Conservation (phyloP, 2,329 filamentous ascomycete species). For the Curvularia eragrostidis region DNA sequence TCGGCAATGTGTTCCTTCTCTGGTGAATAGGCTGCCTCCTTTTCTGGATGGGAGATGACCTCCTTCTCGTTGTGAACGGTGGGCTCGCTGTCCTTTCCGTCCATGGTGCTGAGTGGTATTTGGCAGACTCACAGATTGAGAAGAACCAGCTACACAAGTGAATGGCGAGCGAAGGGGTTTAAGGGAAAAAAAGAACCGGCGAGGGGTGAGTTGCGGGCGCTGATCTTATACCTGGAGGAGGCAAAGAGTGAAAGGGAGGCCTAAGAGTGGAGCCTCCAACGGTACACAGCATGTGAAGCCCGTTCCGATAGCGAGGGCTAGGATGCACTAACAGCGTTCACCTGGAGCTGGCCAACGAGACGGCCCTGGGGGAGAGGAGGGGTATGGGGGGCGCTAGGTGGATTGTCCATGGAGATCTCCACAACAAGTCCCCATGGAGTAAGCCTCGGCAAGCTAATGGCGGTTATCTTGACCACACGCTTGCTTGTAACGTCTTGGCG, state of each 20-base stretch:
- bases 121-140: background rate
- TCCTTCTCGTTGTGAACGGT: conserved; percentile 1
- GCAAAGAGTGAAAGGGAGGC: conserved; percentile 13
- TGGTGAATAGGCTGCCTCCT: conserved; percentile 6
- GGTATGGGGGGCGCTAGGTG: conserved; percentile 10
- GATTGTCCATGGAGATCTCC: conserved; percentile 14
- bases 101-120: conserved; percentile 7
- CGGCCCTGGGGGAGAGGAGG: conserved; percentile 7
- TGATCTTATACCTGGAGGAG: conserved; percentile 14
- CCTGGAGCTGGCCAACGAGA: conserved; percentile 8
- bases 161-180: conserved; percentile 1
- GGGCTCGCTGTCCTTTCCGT: conserved; percentile 11
- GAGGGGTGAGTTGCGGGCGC: conserved; percentile 6
- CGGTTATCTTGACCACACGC: conserved; percentile 13
- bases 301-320: background rate
- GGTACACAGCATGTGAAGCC: conserved; percentile 14
- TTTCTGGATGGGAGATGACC: conserved; percentile 7
- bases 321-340: background rate
- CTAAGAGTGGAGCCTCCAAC: conserved; percentile 16
- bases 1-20: conserved; percentile 17
- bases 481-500: conserved; percentile 8
- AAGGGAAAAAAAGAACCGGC: background rate
- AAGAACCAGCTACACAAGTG: background rate
- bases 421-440: conserved; percentile 15
- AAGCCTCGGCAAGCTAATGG: conserved; percentile 13